These are phyloP conservation scores for Mycena galericulata DNA, from an alignment of 768 basidiomycete genomes.

Conservation along the genomic window DNA sequence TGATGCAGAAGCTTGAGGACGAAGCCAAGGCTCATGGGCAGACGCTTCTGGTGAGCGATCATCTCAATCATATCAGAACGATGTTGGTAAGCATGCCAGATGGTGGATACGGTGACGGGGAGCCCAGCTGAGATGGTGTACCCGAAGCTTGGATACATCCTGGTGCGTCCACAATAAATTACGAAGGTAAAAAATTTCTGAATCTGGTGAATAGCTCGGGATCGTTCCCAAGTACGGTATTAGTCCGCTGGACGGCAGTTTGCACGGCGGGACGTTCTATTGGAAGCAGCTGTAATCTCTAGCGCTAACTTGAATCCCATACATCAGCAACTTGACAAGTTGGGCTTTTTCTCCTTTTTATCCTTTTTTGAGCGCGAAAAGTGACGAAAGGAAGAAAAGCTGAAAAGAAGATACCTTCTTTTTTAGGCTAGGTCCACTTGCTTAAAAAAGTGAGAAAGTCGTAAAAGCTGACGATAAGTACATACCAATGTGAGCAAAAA, in stretches of 20 bases:
- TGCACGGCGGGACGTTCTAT: slow-evolving; percentile 19
- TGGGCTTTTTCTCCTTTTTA: too few species aligned
- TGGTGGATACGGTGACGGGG: slow-evolving; percentile 22
- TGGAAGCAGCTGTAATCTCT: slow-evolving; percentile 28
- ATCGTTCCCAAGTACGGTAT: slow-evolving; percentile 24
- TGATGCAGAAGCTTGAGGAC: slow-evolving; percentile 24
- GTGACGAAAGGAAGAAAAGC: too few species aligned
- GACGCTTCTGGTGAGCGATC: slow-evolving; percentile 13
- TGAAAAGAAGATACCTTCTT: too few species aligned
- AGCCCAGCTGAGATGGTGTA: slow-evolving; percentile 23
- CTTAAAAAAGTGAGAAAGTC: too few species aligned
- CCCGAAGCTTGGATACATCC: slow-evolving; percentile 22
- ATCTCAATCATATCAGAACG: background rate
- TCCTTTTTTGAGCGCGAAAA: too few species aligned
- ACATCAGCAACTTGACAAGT: too few species aligned
- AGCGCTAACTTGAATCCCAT: too few species aligned
- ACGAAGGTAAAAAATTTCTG: background rate
- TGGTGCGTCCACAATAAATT: background rate
- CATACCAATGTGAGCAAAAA: too few species aligned
- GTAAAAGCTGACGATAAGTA: too few species aligned
- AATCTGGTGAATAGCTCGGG: slow-evolving; percentile 21
- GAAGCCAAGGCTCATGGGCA: slow-evolving; percentile 13
- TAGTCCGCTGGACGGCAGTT: slow-evolving; percentile 1
- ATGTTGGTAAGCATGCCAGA: background rate
- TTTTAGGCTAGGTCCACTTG: too few species aligned